Base-by-base conservation (phyloP, 371 early-diverging fungal genomes). In the Mortierella sp. region DNA sequence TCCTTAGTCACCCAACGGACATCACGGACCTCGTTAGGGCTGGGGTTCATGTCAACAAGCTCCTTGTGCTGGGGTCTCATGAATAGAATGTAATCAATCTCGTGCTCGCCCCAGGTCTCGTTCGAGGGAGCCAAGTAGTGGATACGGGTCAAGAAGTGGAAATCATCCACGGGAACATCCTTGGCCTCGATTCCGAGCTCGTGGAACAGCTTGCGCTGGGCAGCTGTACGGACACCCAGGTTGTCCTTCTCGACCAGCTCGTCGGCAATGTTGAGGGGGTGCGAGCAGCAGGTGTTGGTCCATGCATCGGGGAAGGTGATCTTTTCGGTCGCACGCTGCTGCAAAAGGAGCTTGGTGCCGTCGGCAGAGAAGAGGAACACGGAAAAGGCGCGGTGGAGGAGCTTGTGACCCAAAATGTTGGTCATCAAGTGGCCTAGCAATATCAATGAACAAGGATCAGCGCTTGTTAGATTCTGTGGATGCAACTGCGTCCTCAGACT, bases 261-360 rank as follows among this genome's bases (percentile, higher is more conserved):
- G 21, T 91, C 92, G n/a, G 92, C 88, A 16, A 89, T 91, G 87
- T 95, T 93, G 75, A 98, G 92, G 24, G 99, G 99, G 85, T 99
- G 99, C 56, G 97, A 97, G 90, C 99, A 99, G 91, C 99, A 98
- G 12, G 99, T 98, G 90, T 99, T 99, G 74, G 99, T 99, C 91
- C 93, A 98, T 92, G 94, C 94, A 68, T 95, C 95, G 18, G 99
- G 99, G 88, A 99, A 99, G 6, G 99, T 99, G 89, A 99, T 98
- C 90, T 99, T 99, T 84, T 98, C 99, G 21, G 89, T 88, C 4
- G 99, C 96, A 41, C 99, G 95, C 88, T 97, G 97, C 88, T 99
- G 99, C 75, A 98, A 92, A 58, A 99, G 92, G 18, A 99, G 93
- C 79, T 94, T 91, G 80, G 91, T 78, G 55, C 91, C 90, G 77